Evolutionary conservation across 2,329 filamentous ascomycete genomes (phyloP).

Genomic region (Cladosporium sp.): DNA sequence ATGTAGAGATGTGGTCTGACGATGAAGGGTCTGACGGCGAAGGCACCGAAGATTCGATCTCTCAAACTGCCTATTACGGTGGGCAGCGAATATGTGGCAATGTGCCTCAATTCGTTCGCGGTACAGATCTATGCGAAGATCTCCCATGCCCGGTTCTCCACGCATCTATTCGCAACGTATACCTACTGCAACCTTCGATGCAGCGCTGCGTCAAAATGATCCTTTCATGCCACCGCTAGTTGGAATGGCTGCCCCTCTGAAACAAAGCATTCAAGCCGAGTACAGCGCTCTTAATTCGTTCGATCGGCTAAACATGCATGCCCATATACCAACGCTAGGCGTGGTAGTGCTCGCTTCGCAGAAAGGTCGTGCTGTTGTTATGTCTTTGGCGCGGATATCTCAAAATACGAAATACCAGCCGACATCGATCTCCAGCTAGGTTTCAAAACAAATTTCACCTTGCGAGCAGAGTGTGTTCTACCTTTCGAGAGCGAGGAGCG

Average conservation of each 20-base stretch:
- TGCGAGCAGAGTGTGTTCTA: conserved; percentile 55
- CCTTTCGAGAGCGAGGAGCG: conserved; percentile 53
- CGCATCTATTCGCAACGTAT: conserved; percentile 39
- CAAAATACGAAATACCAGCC: conserved; percentile 13
- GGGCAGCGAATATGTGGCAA: conserved; percentile 26
- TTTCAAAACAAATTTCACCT: conserved; percentile 35
- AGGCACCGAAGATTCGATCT: conserved; percentile 23
- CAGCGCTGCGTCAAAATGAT: neutral
- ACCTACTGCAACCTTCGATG: conserved; percentile 37
- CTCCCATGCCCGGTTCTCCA: conserved; percentile 39
- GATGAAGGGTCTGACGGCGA: conserved; percentile 23
- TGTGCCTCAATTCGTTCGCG: conserved; percentile 23
- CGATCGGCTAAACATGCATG: conserved; percentile 59
- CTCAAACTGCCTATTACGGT: conserved; percentile 23
- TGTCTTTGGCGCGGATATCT: conserved; percentile 51
- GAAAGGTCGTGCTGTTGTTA: conserved; percentile 61
- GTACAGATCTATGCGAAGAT: conserved; percentile 25
- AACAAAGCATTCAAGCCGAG: conserved; percentile 27
- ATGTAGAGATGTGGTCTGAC: conserved; percentile 13
- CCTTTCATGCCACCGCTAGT: conserved; percentile 28
- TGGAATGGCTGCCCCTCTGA: conserved; percentile 35
- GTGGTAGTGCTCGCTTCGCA: conserved; percentile 64
- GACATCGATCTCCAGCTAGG: conserved; percentile 9
- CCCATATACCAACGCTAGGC: conserved; percentile 65
- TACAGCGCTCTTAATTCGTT: conserved; percentile 28